Percentiles rank a stretch among this genome's conserved stretches.
phyloP scores from a whole-genome alignment of 768 basidiomycete genomes.

The Mycena leptocephala region DNA sequence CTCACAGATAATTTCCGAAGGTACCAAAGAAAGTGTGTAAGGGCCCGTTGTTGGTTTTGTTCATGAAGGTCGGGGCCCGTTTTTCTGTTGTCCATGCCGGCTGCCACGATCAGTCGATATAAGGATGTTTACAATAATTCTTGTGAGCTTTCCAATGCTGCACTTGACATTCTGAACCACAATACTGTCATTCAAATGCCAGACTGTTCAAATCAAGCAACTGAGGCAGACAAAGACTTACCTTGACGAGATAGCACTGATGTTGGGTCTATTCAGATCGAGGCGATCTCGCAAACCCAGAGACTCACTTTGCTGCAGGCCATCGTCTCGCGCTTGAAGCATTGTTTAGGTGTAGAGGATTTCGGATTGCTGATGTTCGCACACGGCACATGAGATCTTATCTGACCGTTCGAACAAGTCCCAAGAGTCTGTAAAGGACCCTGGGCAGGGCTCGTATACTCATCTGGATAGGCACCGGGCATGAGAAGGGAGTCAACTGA shows the following conservation, averaged over 20 bases:
- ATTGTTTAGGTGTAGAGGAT: neutral
- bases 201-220: neutral
- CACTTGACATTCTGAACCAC: slow-evolving; percentile 43
- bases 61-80: slow-evolving; percentile 41
- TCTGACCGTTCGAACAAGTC: neutral
- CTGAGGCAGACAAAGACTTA: neutral
- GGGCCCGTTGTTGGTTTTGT: neutral
- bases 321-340: slow-evolving; percentile 9
- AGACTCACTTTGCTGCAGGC: slow-evolving; percentile 8
- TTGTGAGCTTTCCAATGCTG: slow-evolving; percentile 56
- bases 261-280: neutral
- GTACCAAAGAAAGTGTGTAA: neutral
- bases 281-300: neutral
- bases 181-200: neutral
- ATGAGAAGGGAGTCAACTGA: neutral
- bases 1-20: slow-evolving; percentile 40
- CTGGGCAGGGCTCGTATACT: too few species aligned
- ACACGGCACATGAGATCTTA: neutral
- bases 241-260: slow-evolving; percentile 6
- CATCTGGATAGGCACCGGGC: neutral
- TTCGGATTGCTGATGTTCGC: neutral
- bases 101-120: slow-evolving; percentile 48
- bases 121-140: slow-evolving; percentile 51
- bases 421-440: neutral
- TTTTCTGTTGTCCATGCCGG: slow-evolving; percentile 52